Conservation (phyloP, 306 rosid genomes). For the Astragalus membranaceus region DNA sequence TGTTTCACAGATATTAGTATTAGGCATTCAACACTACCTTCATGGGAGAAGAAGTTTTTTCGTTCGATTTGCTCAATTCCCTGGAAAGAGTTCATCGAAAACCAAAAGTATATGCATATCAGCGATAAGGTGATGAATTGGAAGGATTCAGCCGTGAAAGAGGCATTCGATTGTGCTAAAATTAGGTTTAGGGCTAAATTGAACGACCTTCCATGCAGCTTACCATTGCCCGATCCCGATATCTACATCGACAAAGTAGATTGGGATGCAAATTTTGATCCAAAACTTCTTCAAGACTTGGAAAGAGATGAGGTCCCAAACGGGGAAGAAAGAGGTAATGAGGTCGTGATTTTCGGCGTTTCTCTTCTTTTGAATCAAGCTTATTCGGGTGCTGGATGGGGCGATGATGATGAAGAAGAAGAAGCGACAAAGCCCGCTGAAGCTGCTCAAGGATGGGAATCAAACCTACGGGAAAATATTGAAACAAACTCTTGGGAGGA, state of each 20-base stretch:
- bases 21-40: conserved; percentile 43
- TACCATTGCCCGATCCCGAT: conserved; percentile 65
- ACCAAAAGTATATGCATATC: conserved; percentile 46
- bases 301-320: conserved; percentile 35
- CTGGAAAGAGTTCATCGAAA: conserved; percentile 60
- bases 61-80: conserved; percentile 50
- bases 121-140: conserved; percentile 47
- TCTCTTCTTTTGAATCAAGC: conserved; percentile 35
- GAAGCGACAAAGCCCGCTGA: conserved; percentile 25
- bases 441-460: conserved; percentile 19
- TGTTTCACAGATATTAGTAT: conserved; percentile 24
- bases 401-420: conserved; percentile 26
- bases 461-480: background rate
- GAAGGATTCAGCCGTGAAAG: conserved; percentile 77
- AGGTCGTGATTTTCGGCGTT: conserved; percentile 29
- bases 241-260: conserved; percentile 51
- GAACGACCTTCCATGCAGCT: conserved; percentile 36
- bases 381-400: conserved; percentile 29
- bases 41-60: conserved; percentile 80
- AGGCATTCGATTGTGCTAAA: conserved; percentile 78
- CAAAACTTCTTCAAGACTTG: conserved; percentile 51
- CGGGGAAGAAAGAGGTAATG: conserved; percentile 13
- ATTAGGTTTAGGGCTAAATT: conserved; percentile 53
- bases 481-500: conserved; percentile 34
- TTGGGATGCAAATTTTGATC: conserved; percentile 56